These are phyloP conservation scores for Beauveria medogensis DNA, from an alignment of 2,329 filamentous ascomycete species.

Conservation along the genomic window DNA sequence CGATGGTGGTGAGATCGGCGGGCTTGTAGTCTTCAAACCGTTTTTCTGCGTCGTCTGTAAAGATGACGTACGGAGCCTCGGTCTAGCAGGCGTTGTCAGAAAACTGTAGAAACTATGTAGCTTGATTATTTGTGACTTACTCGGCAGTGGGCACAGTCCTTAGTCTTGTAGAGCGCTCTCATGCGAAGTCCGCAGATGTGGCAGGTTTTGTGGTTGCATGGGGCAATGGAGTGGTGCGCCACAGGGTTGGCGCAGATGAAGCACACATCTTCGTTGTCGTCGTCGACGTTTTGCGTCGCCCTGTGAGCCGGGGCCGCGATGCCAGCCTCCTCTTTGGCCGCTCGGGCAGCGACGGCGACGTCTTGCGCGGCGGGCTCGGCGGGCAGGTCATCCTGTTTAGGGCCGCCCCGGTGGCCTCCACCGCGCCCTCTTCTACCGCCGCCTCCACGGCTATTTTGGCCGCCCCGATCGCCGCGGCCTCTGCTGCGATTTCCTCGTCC, in stretches of 20 bases:
- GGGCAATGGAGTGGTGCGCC: constrained; percentile 77
- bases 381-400: constrained; percentile 20
- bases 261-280: constrained; percentile 70
- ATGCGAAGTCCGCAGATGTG: constrained; percentile 91
- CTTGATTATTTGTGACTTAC: constrained; percentile 40
- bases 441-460: constrained; percentile 15
- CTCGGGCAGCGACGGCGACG: constrained; percentile 21
- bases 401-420: constrained; percentile 3
- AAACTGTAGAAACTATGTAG: neutral
- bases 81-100: constrained; percentile 34
- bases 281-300: constrained; percentile 19
- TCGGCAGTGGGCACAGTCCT: constrained; percentile 92
- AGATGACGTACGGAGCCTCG: constrained; percentile 74
- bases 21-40: constrained; percentile 75
- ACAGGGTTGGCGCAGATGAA: constrained; percentile 95
- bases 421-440: constrained; percentile 31
- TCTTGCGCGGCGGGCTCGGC: constrained; percentile 24
- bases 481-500: constrained; percentile 8
- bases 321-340: constrained; percentile 28
- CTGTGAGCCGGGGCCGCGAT: constrained; percentile 15
- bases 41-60: constrained; percentile 78
- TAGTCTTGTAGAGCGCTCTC: constrained; percentile 91
- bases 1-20: constrained; percentile 65
- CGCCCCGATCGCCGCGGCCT: neutral
- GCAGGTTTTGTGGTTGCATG: constrained; percentile 93